Base-by-base conservation (phyloP, 148 eudicot species). In the Nyssa sinensis region DNA sequence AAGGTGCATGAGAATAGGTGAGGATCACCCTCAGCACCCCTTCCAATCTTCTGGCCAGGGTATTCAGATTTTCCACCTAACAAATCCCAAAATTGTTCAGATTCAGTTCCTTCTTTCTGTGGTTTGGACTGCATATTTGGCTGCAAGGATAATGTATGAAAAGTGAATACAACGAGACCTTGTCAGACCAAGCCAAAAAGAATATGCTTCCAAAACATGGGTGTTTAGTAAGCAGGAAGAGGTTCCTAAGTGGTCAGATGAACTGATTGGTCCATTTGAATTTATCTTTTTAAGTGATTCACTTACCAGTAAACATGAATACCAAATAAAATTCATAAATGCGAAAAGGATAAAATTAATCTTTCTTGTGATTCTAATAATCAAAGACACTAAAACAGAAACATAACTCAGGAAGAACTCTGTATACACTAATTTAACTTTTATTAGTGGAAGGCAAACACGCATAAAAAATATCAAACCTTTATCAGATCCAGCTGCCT, bases 401-500 rank as follows among this genome's bases (percentile, higher is more conserved):
- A 28, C 35, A 59, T 21, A 19, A 19, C 24, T 35, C 27, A 72
- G 17, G 55, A 32, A 23, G 17, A 61, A 4, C 37, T 39, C 31
- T 35, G 21, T 25, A 37, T 21, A 44, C 62, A 49, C 65, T 37
- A 31, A 37, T 25, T n/a, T 31, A 62, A 69, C 25, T 24, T 70
- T 53, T 28, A 59, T 28, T 5, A 64, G 16, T 44, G 34, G 14
- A 33, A 30, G 51, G 53, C 9, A 62, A 24, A 76, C 23, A 57
- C 47, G 37, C 34, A 21, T 2, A 55, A 60, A 7, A 21, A 16
- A 32, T 49, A 47, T 32, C 82, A 17, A n/a, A 94, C 98, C 97
- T 88, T 94, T 69, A 94, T 86, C 60, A 89, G 76, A 82, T 94
- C 98, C 80, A 94, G 81, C 74, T 85, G 97, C 87, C 98, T 89